These are phyloP conservation scores for Digitaria exilis DNA, from an alignment of 202 grass and related monocot species.

Conservation along the genomic window DNA sequence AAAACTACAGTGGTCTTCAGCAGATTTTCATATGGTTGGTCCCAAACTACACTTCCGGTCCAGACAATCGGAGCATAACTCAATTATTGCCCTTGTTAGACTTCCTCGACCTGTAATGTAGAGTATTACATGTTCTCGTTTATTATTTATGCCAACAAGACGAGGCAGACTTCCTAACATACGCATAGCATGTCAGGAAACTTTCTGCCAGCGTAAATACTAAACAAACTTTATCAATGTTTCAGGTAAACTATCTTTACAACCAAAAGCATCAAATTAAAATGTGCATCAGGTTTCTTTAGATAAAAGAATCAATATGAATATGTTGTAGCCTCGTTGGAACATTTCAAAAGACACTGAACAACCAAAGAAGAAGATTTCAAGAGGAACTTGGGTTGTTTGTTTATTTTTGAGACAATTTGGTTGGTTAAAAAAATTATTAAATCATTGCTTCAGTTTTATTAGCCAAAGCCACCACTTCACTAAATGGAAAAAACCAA, in stretches of 20 bases:
- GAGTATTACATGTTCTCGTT: neutral
- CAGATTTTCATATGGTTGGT: neutral
- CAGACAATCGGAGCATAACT: neutral
- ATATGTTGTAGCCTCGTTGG: neutral
- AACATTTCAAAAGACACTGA: neutral
- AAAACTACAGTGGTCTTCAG: neutral
- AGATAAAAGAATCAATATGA: constrained; percentile 10
- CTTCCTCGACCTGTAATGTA: constrained; percentile 55
- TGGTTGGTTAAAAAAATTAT: neutral
- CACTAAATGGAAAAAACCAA: neutral
- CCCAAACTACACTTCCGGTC: neutral
- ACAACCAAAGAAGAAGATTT: neutral
- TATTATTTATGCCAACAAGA: neutral
- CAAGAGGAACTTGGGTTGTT: neutral
- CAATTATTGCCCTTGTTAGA: constrained; percentile 24
- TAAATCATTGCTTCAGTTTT: neutral
- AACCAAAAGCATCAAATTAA: neutral
- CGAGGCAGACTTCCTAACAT: neutral
- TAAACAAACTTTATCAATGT: neutral
- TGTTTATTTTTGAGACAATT: neutral
- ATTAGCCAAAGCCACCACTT: neutral
- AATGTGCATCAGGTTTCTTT: neutral
- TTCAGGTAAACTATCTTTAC: neutral
- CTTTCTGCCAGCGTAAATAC: neutral
- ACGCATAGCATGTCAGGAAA: neutral